Evolutionary conservation across 495 filamentous ascomycete genomes (phyloP).

Genomic region (Podospora appendiculata): DNA sequence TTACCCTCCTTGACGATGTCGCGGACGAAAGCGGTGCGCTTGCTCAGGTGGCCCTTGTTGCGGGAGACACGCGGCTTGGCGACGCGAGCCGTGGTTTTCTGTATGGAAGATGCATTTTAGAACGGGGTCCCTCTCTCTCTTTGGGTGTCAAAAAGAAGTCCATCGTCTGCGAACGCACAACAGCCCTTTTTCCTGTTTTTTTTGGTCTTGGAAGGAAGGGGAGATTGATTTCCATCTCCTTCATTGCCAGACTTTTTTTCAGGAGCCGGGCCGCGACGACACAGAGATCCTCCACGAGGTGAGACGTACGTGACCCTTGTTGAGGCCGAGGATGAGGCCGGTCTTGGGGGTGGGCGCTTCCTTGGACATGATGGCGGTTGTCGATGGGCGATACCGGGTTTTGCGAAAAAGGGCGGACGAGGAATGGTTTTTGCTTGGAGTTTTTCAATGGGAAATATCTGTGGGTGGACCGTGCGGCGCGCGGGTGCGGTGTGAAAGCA

Average conservation of each 20-base stretch:
- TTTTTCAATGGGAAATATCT: not conserved
- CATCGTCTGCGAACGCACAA: conserved; percentile 15
- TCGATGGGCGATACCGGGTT: conserved; percentile 5
- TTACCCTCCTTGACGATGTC: conserved; percentile 86
- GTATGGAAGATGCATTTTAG: conserved; percentile 29
- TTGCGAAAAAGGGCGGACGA: conserved; percentile 9
- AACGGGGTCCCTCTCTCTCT: conserved; percentile 18
- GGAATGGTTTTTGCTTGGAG: conserved; percentile 9
- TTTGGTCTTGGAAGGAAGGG: conserved; percentile 2
- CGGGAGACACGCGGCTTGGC: conserved; percentile 80
- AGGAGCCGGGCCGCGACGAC: conserved; percentile 17
- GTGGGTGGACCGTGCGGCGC: too few relatives aligned
- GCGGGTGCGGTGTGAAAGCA: too few relatives aligned
- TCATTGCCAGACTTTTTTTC: conserved; percentile 2
- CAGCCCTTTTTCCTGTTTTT: too few relatives aligned
- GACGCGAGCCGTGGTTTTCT: conserved; percentile 88
- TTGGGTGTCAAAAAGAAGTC: conserved; percentile 11
- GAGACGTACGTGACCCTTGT: conserved; percentile 81
- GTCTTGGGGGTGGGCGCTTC: conserved; percentile 39
- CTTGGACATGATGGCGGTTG: conserved; percentile 28
- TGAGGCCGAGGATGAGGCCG: conserved; percentile 75
- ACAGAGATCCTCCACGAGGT: conserved; percentile 58
- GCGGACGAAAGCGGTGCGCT: conserved; percentile 81
- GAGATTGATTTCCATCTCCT: not conserved
- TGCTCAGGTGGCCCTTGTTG: conserved; percentile 85